Evolutionary conservation across 495 filamentous ascomycete genomes (phyloP), one percentile per base, ranked within the genome.

Genomic region (Talaromyces ruber): DNA sequence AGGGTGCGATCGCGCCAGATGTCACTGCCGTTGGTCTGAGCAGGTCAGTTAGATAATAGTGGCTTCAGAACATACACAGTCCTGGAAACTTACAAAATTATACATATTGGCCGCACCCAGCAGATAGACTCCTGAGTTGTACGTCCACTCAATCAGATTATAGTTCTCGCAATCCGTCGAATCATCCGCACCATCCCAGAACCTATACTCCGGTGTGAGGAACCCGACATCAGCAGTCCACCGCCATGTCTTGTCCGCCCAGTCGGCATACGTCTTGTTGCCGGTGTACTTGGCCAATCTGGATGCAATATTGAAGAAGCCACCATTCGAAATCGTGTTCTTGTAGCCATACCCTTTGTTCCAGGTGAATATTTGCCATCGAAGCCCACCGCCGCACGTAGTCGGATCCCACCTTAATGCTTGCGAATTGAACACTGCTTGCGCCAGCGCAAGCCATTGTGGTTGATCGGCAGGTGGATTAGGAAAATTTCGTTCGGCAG

Each of bases 281-380:
- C 82, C 79, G 7, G 90, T 91, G 70, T 91, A 93, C 55, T 79
- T 80, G 0, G 88, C 89, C 57, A 96, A 74, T 8, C 92, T 82
- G 1, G 91, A 85, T 4, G 85, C 88, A 43, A 96, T 73, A 63
- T 95, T 86, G 72, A 94, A 89, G 74, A 93, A 91, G 61, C 86
- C 84, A 4, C 87, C 90, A 57, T 91, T 94, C 3, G 88, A 88
- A 62, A 88, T 90, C 22, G 89, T 79, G 70, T 91, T 93, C 73
- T 93, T 88, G 77, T 93, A 93, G 58, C 86, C 80, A 62, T 89
- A 94, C 0, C 92, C 92, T 56, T 82, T 84, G 64, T 94, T 92
- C 61, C 81, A 87, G 1, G 83, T 81, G 70, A 88, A 91, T 62
- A 96, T 92, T 74, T 96, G 91, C 92, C 92, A 96, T 18, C 82